These are phyloP conservation scores for Fusarium camptoceras DNA, from an alignment of 2,329 filamentous ascomycete species.

Conservation along the genomic window DNA sequence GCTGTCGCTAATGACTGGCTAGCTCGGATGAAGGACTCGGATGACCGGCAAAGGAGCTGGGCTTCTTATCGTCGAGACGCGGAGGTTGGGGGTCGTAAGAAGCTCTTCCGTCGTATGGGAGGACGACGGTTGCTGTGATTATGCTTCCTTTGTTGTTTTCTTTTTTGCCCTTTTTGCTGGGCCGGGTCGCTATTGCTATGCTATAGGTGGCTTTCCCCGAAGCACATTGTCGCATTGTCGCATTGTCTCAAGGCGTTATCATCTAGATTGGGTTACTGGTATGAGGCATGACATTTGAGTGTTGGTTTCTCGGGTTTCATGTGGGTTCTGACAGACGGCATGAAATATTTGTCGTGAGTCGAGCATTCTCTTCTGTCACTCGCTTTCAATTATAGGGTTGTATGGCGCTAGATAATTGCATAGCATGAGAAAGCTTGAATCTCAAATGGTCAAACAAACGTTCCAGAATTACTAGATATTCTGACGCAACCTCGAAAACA, in stretches of 20 bases:
- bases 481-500: not conserved
- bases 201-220: constrained; percentile 35
- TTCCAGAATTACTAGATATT: constrained; percentile 2
- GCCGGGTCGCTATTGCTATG: constrained; percentile 40
- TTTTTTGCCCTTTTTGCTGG: constrained; percentile 13
- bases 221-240: constrained; percentile 46
- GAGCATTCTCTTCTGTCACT: constrained; percentile 37
- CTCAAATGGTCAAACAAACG: constrained; percentile 23
- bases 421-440: constrained; percentile 32
- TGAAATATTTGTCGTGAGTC: constrained; percentile 14
- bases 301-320: constrained; percentile 24
- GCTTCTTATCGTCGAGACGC: constrained; percentile 55
- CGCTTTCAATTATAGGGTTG: constrained; percentile 25
- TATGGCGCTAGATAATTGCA: constrained; percentile 23
- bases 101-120: constrained; percentile 57
- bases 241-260: constrained; percentile 46
- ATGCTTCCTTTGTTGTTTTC: not conserved
- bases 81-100: constrained; percentile 49
- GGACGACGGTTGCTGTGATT: constrained; percentile 46
- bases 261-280: constrained; percentile 39
- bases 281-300: constrained; percentile 23
- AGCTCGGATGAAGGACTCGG: constrained; percentile 65
- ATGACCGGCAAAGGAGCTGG: constrained; percentile 64
- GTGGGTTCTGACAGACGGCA: constrained; percentile 18
- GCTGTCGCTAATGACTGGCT: constrained; percentile 20